Conservation (phyloP, 169 alveolate species). For the Perkinsus chesapeaki region DNA sequence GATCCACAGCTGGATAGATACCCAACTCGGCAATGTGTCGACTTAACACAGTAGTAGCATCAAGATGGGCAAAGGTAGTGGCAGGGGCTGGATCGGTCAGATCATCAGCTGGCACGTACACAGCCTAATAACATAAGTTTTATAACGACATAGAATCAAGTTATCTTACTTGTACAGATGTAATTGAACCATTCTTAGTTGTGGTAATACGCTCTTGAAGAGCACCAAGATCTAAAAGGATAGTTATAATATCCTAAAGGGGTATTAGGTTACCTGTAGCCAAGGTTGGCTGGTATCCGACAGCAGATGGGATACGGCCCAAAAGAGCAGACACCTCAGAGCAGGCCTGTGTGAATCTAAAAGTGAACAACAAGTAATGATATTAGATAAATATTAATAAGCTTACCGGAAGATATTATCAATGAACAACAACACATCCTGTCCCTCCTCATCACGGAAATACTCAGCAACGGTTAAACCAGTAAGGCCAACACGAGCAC, state of each 20-base stretch:
- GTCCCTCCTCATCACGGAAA: conserved; percentile 94
- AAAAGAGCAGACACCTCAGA: conserved; percentile 94
- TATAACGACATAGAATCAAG: neutral
- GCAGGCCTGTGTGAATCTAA: conserved; percentile 91
- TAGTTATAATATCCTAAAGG: too few species aligned
- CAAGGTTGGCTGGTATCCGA: conserved; percentile 95
- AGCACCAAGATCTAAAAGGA: conserved; percentile 93
- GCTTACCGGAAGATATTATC: conserved; percentile 88
- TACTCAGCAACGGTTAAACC: conserved; percentile 97
- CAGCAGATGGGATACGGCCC: conserved; percentile 95
- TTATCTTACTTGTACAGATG: conserved; percentile 78
- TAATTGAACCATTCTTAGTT: conserved; percentile 92
- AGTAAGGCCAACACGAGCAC: conserved; percentile 92
- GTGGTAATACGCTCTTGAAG: conserved; percentile 94
- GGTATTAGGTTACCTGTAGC: too few species aligned
- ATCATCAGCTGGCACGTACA: conserved; percentile 97
- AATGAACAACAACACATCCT: conserved; percentile 90
- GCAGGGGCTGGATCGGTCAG: conserved; percentile 98
- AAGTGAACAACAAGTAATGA: conserved; percentile 51
- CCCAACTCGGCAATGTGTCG: conserved; percentile 93
- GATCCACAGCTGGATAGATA: conserved; percentile 97
- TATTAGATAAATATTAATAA: neutral
- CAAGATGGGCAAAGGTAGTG: conserved; percentile 95
- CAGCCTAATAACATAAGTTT: conserved; percentile 54
- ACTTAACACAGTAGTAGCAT: conserved; percentile 93